A percentile compares a stretch with the other conserved stretches of the same genome.
Conservation (phyloP, 2,329 filamentous ascomycete species). For the Scleromitrula shiraiana region DNA sequence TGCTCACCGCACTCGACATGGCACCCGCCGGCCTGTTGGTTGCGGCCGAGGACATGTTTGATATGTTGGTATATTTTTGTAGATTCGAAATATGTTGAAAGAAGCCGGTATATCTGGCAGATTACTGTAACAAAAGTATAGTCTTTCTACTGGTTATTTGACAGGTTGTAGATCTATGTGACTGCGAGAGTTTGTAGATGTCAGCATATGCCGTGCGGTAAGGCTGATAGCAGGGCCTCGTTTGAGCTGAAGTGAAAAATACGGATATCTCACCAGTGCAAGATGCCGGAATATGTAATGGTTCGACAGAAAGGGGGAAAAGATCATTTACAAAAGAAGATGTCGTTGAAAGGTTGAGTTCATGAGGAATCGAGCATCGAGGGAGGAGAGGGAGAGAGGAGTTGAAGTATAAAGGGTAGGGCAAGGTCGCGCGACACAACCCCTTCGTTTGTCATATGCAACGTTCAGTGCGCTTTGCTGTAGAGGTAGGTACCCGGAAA, state of each 20-base stretch:
- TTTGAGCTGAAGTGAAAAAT: conserved; percentile 20
- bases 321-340: conserved; percentile 30
- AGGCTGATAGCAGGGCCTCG: conserved; percentile 25
- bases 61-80: conserved; percentile 13
- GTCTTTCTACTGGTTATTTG: conserved; percentile 24
- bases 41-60: conserved; percentile 30
- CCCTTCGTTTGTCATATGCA: conserved; percentile 32
- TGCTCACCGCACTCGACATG: conserved; percentile 36
- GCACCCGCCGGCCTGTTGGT: conserved; percentile 28
- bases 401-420: conserved; percentile 26
- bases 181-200: conserved; percentile 25
- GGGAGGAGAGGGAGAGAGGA: conserved; percentile 21
- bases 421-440: conserved; percentile 30
- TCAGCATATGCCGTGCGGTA: conserved; percentile 27
- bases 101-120: conserved; percentile 14
- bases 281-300: conserved; percentile 27
- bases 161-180: conserved; percentile 30
- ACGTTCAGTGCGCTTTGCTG: conserved; percentile 23
- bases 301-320: conserved; percentile 23
- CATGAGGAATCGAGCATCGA: conserved; percentile 27
- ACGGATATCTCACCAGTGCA: conserved; percentile 26
- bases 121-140: conserved; percentile 19
- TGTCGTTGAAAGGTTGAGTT: conserved; percentile 17
- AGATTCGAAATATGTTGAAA: conserved; percentile 16
- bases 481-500: conserved; percentile 28